phyloP scores from a whole-genome alignment of 441 rosid species.

The Gossypium aridum region DNA sequence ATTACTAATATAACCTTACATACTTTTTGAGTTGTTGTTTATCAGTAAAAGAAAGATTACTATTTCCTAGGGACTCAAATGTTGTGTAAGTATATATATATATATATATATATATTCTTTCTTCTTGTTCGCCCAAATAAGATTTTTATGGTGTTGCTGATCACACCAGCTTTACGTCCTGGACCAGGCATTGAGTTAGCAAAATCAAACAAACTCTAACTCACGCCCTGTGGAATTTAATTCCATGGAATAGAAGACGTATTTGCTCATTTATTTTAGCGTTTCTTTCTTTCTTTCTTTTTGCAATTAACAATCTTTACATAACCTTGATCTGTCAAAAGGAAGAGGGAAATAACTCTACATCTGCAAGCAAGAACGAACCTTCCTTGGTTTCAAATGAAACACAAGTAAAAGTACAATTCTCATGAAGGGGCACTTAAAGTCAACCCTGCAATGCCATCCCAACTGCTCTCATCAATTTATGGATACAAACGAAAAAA shows the following conservation, averaged over 20 bases:
- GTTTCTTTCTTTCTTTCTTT: neutral
- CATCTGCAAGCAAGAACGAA: neutral
- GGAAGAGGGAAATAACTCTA: neutral
- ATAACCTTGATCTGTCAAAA: neutral
- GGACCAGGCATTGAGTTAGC: neutral
- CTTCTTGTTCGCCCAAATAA: neutral
- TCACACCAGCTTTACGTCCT: neutral
- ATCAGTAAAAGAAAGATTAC: too few relatives aligned
- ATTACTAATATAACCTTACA: too few relatives aligned
- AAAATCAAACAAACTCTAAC: neutral
- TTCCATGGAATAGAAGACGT: neutral
- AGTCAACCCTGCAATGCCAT: neutral
- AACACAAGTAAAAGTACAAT: constrained; percentile 1
- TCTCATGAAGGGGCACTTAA: neutral
- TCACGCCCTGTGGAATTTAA: neutral
- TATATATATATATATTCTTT: neutral
- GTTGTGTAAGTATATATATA: neutral
- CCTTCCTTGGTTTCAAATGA: neutral
- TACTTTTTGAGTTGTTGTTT: too few relatives aligned
- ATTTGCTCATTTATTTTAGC: neutral
- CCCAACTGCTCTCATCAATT: neutral
- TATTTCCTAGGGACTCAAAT: too few relatives aligned
- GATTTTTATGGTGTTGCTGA: neutral
- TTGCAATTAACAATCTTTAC: neutral
- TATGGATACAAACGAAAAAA: neutral